A percentile compares a stretch with the other conserved stretches of the same genome.
Evolutionary conservation across 169 alveolate species (phyloP).

Genomic region (Cyclospora cayetanensis): DNA sequence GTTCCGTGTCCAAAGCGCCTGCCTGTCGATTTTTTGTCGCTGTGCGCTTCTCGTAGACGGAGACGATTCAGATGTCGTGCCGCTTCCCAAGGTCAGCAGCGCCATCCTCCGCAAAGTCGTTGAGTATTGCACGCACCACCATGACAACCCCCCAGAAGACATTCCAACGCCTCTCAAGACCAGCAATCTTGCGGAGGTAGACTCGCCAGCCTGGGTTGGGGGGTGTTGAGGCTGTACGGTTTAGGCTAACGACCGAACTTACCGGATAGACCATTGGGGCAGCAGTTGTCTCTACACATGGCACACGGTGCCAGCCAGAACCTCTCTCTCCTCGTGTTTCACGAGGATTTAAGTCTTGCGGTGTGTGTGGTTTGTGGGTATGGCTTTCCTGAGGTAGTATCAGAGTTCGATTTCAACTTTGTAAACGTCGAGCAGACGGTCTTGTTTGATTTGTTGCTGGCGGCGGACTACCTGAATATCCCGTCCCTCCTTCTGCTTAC

Average conservation of each 20-base stretch:
- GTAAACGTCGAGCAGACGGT: constrained; percentile 92
- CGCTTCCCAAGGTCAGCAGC: constrained; percentile 93
- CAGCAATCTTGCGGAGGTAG: constrained; percentile 83
- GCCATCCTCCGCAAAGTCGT: constrained; percentile 88
- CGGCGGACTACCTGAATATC: constrained; percentile 95
- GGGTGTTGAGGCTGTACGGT: background rate
- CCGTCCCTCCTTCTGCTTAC: constrained; percentile 91
- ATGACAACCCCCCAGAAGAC: constrained; percentile 92
- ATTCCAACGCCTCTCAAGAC: constrained; percentile 95
- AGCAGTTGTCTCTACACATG: too few species aligned
- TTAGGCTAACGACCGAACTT: background rate
- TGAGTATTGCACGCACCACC: constrained; percentile 92
- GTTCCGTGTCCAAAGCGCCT: background rate
- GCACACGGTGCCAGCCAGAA: too few species aligned
- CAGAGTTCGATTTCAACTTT: constrained; percentile 93
- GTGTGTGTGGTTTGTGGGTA: background rate
- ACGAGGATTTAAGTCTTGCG: background rate
- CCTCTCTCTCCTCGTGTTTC: background rate
- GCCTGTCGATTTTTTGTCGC: background rate
- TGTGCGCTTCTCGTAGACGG: constrained; percentile 77
- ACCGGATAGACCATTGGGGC: background rate
- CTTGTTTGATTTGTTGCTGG: constrained; percentile 91
- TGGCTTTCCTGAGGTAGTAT: constrained; percentile 78
- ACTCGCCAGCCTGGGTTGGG: background rate
- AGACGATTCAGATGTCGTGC: constrained; percentile 93